Base-by-base conservation (phyloP, 208 protist species). In the Acanthamoeba triangularis region DNA sequence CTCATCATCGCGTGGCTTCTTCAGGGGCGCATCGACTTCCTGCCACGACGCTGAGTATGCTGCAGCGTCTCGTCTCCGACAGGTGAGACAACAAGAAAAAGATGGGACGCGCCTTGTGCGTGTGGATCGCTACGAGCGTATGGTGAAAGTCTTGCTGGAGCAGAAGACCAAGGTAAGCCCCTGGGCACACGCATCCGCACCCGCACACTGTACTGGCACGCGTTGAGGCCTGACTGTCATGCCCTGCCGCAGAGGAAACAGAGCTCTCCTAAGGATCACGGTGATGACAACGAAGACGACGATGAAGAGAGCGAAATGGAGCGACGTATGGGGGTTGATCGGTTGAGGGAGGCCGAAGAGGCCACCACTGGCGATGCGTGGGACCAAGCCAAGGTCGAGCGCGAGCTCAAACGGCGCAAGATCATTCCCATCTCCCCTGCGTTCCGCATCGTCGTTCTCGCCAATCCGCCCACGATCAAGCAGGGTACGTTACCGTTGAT, bases 81-180 rank as follows among this genome's bases (percentile, higher is more conserved):
- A 44, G 72, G 72, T 80, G 16, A 56, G 23, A 2, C 56, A 61
- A 28, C 23, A 16, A n/a, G n/a, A n/a, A n/a, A n/a, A n/a, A n/a
- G n/a, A 99, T 94, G 98, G 98, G 65, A 98, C 98, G 16, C 94
- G 98, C 28, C 97, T 99, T 56, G 96, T 99, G 90, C 94, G 98
- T 18, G 97, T 97, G 84, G 97, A 97, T 44, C 85, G 98, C 41
- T 97, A 98, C 33, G 97, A 87, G 28, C 67, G 72, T 35, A 95
- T 95, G 91, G 37, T 82, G 20, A 13, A 98, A 69, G 96, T 96
- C 96, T 67, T 95, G 8, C 41, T 93, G 4, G 88, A 41, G 18
- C 30, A 87, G 3, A 61, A 52, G 61, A 87, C 49, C 37, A 85
- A 47, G 35, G 37, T 82, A 61, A 61, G 52, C 28, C 4, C 33